Evolutionary conservation across 2,329 filamentous ascomycete species (phyloP).

Genomic region (Beauveria rudraprayagi): DNA sequence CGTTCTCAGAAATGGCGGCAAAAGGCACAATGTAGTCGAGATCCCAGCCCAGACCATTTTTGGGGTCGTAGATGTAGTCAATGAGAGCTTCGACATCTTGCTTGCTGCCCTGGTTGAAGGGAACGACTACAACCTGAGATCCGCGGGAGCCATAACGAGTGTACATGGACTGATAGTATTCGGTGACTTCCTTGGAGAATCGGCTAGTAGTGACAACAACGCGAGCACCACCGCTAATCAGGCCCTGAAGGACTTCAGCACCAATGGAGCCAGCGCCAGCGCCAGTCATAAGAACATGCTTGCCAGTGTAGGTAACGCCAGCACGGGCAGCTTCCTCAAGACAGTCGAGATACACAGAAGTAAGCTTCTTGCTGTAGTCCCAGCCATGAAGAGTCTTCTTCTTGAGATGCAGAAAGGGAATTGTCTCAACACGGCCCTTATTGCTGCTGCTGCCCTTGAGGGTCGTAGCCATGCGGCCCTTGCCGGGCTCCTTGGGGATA

Average conservation of each 20-base stretch:
- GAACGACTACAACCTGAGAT: conserved; percentile 94
- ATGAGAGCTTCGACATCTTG: conserved; percentile 92
- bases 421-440: conserved; percentile 93
- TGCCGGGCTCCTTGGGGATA: conserved; percentile 76
- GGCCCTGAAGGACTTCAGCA: conserved; percentile 88
- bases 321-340: conserved; percentile 79
- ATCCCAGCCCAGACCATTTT: conserved; percentile 97
- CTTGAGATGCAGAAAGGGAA: conserved; percentile 95
- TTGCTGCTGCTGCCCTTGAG: conserved; percentile 46
- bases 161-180: conserved; percentile 99
- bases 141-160: conserved; percentile 86
- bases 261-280: conserved; percentile 96
- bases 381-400: conserved; percentile 88
- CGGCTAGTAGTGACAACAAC: conserved; percentile 94
- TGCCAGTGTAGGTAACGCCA: conserved; percentile 87
- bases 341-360: conserved; percentile 83
- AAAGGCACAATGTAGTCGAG: conserved; percentile 94
- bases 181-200: conserved; percentile 93
- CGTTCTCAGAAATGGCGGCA: conserved; percentile 94
- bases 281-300: conserved; percentile 96
- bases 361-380: conserved; percentile 99
- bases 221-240: conserved; percentile 94
- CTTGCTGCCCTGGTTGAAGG: conserved; percentile 98
- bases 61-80: conserved; percentile 92
- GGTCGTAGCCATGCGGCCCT: conserved; percentile 43